Base-by-base conservation (phyloP, 306 rosid genomes). In the Castanospermum australe region DNA sequence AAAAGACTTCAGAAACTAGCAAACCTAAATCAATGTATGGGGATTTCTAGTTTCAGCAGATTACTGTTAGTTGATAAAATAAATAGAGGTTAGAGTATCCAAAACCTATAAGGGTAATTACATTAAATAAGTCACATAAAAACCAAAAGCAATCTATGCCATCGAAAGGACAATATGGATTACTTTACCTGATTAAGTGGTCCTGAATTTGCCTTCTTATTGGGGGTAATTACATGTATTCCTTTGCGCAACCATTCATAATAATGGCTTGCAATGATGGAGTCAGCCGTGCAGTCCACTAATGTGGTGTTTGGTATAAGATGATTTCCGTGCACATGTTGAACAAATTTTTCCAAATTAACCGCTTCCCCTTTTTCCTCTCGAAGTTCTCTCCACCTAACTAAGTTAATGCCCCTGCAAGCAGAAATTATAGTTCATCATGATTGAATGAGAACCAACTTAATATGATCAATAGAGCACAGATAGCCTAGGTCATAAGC, bases 281-380 rank as follows among this genome's bases (percentile, higher is more conserved):
- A 75, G 80, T 92, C 94, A 36, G 97, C 91, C 36, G 97, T 92
- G 89, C 97, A 92, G 84, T 92, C 95, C 68, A 92, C 97, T 62
- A 92, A 85, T 50, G 85, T 92, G 10, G 92, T 84, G 74, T 92
- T 92, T 4, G 97, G 95, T 82, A 90, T 92, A 67, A 90, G 90
- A 87, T 92, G 95, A 80, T 90, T 90, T 68, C 81, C 90, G 30
- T 83, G 93, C 68, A 90, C 93, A 71, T 86, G 87, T 54, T 79
- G 92, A 71, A 86, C 90, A 75, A 90, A 87, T 30, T 85, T 89
- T 14, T 86, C 90, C 87, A 90, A 69, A 75, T 90, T 86, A 69
- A 93, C 92, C 81, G 15, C 82, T 81, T 83, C 90, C 60, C 87
- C 92, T 48, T 81, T 78, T 60, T 84, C 82, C 41, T 77, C 64